Percentiles rank a stretch among this genome's conserved stretches.
Evolutionary conservation across 2,329 filamentous ascomycete species (phyloP).

Genomic region (Byssothecium circinans): DNA sequence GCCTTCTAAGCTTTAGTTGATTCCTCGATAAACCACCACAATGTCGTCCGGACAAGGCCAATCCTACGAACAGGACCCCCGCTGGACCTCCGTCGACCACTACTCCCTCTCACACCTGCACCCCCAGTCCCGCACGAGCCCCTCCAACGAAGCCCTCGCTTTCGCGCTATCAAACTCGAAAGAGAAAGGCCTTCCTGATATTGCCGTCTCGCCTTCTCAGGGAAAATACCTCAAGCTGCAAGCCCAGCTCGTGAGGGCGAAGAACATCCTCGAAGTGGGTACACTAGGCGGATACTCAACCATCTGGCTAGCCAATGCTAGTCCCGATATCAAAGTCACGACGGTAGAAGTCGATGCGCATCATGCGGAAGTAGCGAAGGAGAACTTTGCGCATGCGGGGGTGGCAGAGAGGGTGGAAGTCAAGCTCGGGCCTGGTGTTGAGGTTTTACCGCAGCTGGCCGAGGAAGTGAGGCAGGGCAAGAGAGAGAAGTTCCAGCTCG

Average conservation of each 20-base stretch:
- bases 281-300: constrained; percentile 58
- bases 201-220: constrained; percentile 38
- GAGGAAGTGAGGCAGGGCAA: constrained; percentile 46
- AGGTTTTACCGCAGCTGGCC: constrained; percentile 46
- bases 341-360: constrained; percentile 55
- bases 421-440: constrained; percentile 49
- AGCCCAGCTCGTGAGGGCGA: constrained; percentile 29
- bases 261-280: constrained; percentile 55
- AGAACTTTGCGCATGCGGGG: constrained; percentile 48
- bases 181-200: constrained; percentile 34
- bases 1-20: too few species aligned
- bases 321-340: constrained; percentile 47
- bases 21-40: neutral
- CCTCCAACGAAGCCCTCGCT: constrained; percentile 29
- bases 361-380: constrained; percentile 50
- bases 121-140: constrained; percentile 22
- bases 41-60: constrained; percentile 19
- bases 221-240: constrained; percentile 41
- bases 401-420: constrained; percentile 50
- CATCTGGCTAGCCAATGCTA: constrained; percentile 54
- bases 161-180: constrained; percentile 24
- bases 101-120: constrained; percentile 42
- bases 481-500: constrained; percentile 51
- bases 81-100: constrained; percentile 46
- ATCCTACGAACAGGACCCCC: constrained; percentile 32